Evolutionary conservation across 1,139 yeast genomes (phyloP), one percentile per base, ranked within the genome.

Genomic region (Diutina ranongensis): DNA sequence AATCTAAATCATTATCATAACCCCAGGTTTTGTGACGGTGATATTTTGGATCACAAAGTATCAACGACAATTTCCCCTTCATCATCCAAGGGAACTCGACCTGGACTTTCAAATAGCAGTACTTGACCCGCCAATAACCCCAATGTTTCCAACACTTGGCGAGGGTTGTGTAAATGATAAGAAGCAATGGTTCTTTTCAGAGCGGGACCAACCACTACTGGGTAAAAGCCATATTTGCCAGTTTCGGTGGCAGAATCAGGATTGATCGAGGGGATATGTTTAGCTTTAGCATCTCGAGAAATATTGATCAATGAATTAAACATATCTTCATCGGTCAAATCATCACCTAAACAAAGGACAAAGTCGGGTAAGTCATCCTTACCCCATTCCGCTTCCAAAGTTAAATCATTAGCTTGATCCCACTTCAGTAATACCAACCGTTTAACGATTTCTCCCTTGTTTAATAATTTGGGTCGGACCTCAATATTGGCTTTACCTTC

Each of bases 281-380:
- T 34, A 10, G 3, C 9, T 34, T 55, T 56, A 74, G 80, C 82
- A 32, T 64, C 61, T 2, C 60, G 57, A 53, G 82, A 88, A 51
- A 83, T 76, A 3, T 67, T 67, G 49, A 78, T 74, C 54, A 92
- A 67, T 22, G 92, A 82, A 49, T 70, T 72, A 62, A 92, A 92
- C 99, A 92, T 92, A 59, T 92, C 98, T 62, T 92, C 99, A 62
- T 92, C 99, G 0, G 99, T 94, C 46, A 83, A 73, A 61, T 92
- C 99, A 62, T 92, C 99, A 44, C 99, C 99, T 44, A 87, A 67
- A 65, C 97, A 92, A 47, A 89, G 64, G 45, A 85, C 76, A 57
- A 94, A 92, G 56, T 85, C 95, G 0, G 96, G 92, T 45, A 78
- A 67, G 3, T 49, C 49, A 8, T 44, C 19, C 35, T 48, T 44